Evolutionary conservation across 2,329 filamentous ascomycete genomes (phyloP).

Genomic region (Bipolaris sorokiniana): DNA sequence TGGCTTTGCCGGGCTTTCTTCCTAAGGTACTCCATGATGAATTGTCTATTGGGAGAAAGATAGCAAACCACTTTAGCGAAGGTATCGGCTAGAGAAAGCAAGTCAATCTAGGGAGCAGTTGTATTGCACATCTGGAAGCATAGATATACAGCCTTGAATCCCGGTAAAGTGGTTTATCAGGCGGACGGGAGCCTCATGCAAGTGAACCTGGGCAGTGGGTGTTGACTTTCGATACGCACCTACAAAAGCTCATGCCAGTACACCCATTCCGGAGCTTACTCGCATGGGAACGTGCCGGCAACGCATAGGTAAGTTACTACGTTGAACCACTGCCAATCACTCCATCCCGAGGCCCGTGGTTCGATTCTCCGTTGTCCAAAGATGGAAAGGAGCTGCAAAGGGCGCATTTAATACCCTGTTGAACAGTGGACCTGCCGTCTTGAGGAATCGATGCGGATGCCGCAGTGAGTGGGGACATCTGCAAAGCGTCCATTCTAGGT

Average conservation of each 20-base stretch:
- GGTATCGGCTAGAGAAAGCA: background rate
- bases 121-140: background rate
- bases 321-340: conserved; percentile 12
- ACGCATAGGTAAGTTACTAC: conserved; percentile 8
- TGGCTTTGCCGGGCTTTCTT: conserved; percentile 21
- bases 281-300: conserved; percentile 23
- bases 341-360: conserved; percentile 1
- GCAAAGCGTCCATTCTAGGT: conserved; percentile 9
- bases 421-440: conserved; percentile 25
- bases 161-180: conserved; percentile 1
- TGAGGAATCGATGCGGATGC: conserved; percentile 15
- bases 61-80: background rate
- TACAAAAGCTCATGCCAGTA: conserved; percentile 22
- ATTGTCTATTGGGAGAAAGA: background rate
- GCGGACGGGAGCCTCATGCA: conserved; percentile 7
- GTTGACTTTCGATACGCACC: conserved; percentile 18
- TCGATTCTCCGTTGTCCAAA: conserved; percentile 11
- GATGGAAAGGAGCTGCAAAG: conserved; percentile 20
- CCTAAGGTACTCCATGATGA: conserved; percentile 34
- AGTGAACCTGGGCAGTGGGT: conserved; percentile 4
- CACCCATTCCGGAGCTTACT: conserved; percentile 20
- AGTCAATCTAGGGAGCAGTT: background rate
- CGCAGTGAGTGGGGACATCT: conserved; percentile 11
- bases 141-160: conserved; percentile 12
- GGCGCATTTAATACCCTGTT: conserved; percentile 12